Percentiles rank a stretch among this genome's conserved stretches.
phyloP scores from a whole-genome alignment of 768 basidiomycete genomes.

The Lentinula lateritia region DNA sequence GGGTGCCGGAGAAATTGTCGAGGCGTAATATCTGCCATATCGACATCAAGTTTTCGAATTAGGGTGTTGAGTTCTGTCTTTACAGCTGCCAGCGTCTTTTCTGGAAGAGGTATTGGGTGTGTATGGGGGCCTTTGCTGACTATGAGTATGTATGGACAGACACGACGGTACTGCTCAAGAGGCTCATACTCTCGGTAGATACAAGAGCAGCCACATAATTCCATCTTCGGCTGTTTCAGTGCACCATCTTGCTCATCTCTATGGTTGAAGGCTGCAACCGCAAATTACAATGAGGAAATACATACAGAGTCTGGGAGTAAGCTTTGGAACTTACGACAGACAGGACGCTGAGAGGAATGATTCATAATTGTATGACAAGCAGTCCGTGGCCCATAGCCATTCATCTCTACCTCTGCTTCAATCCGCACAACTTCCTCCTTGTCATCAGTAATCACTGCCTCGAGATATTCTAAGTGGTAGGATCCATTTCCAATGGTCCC shows the following conservation, averaged over 20 bases:
- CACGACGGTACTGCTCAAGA: not conserved
- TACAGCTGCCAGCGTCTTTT: constrained; percentile 12
- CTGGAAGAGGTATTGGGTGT: constrained; percentile 10
- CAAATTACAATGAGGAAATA: not conserved
- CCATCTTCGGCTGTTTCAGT: not conserved
- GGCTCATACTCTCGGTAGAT: constrained; percentile 7
- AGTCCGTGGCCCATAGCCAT: constrained; percentile 11
- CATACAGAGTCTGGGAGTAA: not conserved
- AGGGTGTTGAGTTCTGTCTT: constrained; percentile 8
- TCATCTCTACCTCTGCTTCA: constrained; percentile 10
- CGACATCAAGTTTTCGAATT: constrained; percentile 6
- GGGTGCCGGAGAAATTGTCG: constrained; percentile 18
- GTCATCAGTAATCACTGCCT: constrained; percentile 16
- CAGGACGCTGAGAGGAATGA: constrained; percentile 8
- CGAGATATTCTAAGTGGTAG: constrained; percentile 16
- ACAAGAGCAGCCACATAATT: not conserved
- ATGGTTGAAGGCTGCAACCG: constrained; percentile 4
- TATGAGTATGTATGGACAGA: constrained; percentile 7
- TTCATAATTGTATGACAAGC: constrained; percentile 15
- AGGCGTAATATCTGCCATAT: constrained; percentile 20
- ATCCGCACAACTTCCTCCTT: constrained; percentile 15
- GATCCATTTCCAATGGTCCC: constrained; percentile 1
- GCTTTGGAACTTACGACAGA: constrained; percentile 15
- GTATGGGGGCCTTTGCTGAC: constrained; percentile 4
- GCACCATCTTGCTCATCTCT: not conserved